These are phyloP conservation scores for Clarireedia paspali DNA, from an alignment of 2,329 filamentous ascomycete genomes.

Conservation along the genomic window DNA sequence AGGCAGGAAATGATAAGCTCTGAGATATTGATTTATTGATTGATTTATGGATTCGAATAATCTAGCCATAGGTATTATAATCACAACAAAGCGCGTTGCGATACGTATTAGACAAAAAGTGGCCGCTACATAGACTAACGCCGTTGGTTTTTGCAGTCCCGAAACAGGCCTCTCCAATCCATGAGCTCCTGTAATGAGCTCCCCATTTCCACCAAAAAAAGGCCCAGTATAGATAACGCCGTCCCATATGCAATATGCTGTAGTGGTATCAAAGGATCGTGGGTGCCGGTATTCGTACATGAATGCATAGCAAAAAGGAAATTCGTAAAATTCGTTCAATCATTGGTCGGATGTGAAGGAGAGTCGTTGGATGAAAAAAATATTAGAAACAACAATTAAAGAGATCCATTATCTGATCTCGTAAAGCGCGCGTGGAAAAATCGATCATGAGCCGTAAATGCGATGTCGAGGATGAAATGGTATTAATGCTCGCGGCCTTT, in stretches of 20 bases:
- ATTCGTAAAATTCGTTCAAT: conserved; percentile 24
- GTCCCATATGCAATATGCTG: conserved; percentile 23
- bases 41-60: background rate
- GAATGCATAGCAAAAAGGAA: conserved; percentile 23
- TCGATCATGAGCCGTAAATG: conserved; percentile 14
- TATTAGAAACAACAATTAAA: conserved; percentile 18
- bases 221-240: conserved; percentile 16
- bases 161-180: conserved; percentile 2
- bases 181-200: background rate
- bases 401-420: conserved; percentile 8
- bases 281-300: conserved; percentile 28
- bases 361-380: conserved; percentile 14
- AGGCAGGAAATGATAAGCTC: background rate
- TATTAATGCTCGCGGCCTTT: conserved; percentile 28
- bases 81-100: background rate
- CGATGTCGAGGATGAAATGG: conserved; percentile 6
- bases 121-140: conserved; percentile 10
- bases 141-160: conserved; percentile 7
- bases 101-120: conserved; percentile 1
- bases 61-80: background rate
- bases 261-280: conserved; percentile 18
- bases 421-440: background rate
- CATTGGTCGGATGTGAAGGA: conserved; percentile 19
- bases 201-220: background rate
- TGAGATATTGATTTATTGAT: background rate